Conservation (phyloP, 495 filamentous ascomycete species). For the Pseudomonodictys pantanalensis region DNA sequence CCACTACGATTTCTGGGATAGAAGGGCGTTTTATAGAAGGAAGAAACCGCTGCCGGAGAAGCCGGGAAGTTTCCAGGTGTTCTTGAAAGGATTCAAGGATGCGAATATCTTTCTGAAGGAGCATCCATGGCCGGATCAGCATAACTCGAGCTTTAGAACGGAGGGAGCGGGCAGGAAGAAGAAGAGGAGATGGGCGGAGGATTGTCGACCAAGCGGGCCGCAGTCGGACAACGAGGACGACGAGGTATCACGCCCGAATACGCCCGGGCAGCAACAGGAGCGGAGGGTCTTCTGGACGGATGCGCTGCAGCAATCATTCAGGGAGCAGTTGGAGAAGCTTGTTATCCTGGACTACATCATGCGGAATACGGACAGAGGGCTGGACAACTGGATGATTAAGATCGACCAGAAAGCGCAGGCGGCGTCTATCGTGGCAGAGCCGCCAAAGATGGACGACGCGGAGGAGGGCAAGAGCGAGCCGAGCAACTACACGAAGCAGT, state of each 20-base stretch:
- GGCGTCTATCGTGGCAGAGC: constrained; percentile 82
- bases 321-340: constrained; percentile 93
- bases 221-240: constrained; percentile 71
- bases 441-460: constrained; percentile 59
- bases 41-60: constrained; percentile 87
- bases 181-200: constrained; percentile 76
- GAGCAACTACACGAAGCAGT: constrained; percentile 28
- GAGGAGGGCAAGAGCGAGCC: constrained; percentile 42
- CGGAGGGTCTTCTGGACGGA: constrained; percentile 81
- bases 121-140: constrained; percentile 97
- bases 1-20: constrained; percentile 96
- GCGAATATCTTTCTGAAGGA: constrained; percentile 93
- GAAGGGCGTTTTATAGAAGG: constrained; percentile 80
- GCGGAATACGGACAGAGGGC: constrained; percentile 93
- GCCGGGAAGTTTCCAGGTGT: constrained; percentile 94
- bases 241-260: constrained; percentile 45
- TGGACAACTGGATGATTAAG: constrained; percentile 99
- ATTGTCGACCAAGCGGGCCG: constrained; percentile 70
- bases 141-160: constrained; percentile 69
- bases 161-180: constrained; percentile 61
- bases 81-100: constrained; percentile 94
- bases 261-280: constrained; percentile 49
- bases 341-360: constrained; percentile 99
- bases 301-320: constrained; percentile 80
- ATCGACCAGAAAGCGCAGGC: constrained; percentile 80